phyloP scores from a whole-genome alignment of 2,329 filamentous ascomycete species.

The Cyphellophora attinorum region DNA sequence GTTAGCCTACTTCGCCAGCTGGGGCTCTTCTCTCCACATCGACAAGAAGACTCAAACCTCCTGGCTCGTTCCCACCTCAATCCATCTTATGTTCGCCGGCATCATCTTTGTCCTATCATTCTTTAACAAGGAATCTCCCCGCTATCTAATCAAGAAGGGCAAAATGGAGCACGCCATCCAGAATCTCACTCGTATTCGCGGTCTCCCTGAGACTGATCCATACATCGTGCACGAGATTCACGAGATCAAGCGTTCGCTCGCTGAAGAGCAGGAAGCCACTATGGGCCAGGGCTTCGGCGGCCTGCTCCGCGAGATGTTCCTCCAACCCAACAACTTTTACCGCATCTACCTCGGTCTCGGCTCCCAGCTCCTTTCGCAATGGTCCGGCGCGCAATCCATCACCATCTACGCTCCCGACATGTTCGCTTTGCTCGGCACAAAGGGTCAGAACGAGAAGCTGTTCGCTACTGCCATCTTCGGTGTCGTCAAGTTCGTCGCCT shows the following conservation, averaged over 20 bases:
- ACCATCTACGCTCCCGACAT: conserved; percentile 68
- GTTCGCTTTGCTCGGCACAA: conserved; percentile 62
- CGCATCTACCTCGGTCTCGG: conserved; percentile 59
- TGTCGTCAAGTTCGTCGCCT: conserved; percentile 60
- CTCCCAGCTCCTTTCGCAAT: conserved; percentile 64
- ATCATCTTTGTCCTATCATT: conserved; percentile 63
- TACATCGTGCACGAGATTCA: conserved; percentile 54
- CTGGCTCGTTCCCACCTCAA: conserved; percentile 59
- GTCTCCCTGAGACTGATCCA: conserved; percentile 49
- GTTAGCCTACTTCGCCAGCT: conserved; percentile 55
- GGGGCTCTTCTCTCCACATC: conserved; percentile 43
- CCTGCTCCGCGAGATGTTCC: conserved; percentile 58
- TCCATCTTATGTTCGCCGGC: conserved; percentile 69
- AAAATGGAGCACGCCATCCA: conserved; percentile 38
- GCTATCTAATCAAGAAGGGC: conserved; percentile 59
- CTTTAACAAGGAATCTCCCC: conserved; percentile 60
- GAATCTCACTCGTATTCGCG: conserved; percentile 48
- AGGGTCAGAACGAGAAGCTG: conserved; percentile 57
- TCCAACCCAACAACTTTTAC: conserved; percentile 61
- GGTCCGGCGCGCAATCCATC: conserved; percentile 63
- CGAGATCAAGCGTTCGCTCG: conserved; percentile 55
- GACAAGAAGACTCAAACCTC: conserved; percentile 31
- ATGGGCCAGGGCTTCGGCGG: conserved; percentile 56
- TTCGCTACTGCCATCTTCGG: conserved; percentile 69
- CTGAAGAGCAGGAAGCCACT: conserved; percentile 63